These are phyloP conservation scores for Friedmanniomyces simplex DNA, from an alignment of 495 filamentous ascomycete genomes.

Conservation along the genomic window DNA sequence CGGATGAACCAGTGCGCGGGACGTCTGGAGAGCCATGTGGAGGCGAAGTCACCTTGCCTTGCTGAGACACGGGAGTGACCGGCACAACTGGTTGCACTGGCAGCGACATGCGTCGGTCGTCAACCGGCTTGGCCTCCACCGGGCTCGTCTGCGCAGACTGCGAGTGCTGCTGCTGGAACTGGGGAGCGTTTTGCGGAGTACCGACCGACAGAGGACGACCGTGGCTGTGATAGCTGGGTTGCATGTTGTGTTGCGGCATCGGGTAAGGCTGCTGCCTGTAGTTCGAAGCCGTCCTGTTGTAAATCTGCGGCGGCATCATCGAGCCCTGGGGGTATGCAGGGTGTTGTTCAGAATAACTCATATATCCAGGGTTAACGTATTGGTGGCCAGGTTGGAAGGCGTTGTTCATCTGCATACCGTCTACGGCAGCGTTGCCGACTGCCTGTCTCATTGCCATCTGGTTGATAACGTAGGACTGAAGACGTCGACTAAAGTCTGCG, in stretches of 20 bases:
- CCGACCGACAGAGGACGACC: conserved; percentile 33
- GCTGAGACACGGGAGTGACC: conserved; percentile 22
- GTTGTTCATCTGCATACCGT: conserved; percentile 4
- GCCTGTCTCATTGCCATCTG: conserved; percentile 48
- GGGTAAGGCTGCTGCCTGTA: conserved; percentile 30
- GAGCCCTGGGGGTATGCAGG: conserved; percentile 2
- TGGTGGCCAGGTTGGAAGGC: conserved; percentile 36
- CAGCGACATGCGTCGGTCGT: conserved; percentile 33
- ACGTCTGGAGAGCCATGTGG: conserved; percentile 9
- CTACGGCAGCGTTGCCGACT: conserved; percentile 34
- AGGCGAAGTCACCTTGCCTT: conserved; percentile 18
- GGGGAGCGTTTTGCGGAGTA: conserved; percentile 25
- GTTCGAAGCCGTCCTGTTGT: conserved; percentile 27
- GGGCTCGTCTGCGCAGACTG: conserved; percentile 20
- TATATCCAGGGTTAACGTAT: conserved; percentile 23
- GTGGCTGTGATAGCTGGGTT: conserved; percentile 24
- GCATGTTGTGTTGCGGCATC: conserved; percentile 14
- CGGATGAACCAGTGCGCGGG: conserved; percentile 8
- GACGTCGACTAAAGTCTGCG: conserved; percentile 44
- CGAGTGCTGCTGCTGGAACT: conserved; percentile 12
- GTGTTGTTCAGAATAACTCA: conserved; percentile 11
- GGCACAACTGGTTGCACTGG: conserved; percentile 22
- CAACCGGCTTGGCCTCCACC: conserved; percentile 10
- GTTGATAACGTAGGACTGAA: conserved; percentile 49
- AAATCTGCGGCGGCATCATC: conserved; percentile 36